These are phyloP conservation scores for Chlorella sp. DNA, from an alignment of 139 green algal genomes.

Conservation along the genomic window DNA sequence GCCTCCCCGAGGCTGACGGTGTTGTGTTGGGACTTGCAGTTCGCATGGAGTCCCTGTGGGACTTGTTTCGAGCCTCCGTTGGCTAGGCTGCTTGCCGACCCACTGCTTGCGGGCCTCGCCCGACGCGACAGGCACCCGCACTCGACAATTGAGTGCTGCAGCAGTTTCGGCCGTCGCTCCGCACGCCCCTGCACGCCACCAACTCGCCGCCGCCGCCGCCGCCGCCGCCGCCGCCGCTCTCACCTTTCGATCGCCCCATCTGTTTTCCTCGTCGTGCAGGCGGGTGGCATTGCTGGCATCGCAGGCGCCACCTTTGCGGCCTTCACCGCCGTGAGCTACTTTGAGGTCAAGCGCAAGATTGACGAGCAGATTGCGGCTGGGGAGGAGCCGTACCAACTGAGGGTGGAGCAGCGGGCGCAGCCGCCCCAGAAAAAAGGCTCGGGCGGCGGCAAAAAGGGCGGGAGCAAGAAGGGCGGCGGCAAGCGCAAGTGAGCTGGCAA, in stretches of 20 bases:
- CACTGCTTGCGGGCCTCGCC: no score
- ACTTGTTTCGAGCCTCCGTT: no score
- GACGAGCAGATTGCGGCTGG: conserved; percentile 23
- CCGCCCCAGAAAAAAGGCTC: background rate
- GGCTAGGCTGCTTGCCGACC: no score
- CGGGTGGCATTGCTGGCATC: conserved; percentile 27
- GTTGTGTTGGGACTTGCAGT: background rate
- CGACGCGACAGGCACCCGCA: no score
- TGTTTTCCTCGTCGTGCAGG: background rate
- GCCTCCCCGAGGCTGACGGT: background rate
- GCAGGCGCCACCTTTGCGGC: conserved; percentile 13
- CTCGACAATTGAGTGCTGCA: no score
- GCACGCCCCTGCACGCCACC: no score
- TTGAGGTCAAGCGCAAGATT: conserved; percentile 29
- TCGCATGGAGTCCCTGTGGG: no score
- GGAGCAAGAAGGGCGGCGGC: background rate
- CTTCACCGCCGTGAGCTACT: conserved; percentile 20
- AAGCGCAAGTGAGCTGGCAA: conserved; percentile 36
- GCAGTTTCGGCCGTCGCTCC: no score
- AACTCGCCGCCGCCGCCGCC: background rate
- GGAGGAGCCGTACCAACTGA: conserved; percentile 35
- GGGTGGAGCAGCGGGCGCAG: background rate
- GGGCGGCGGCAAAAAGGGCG: conserved; percentile 15
- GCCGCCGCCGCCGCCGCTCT: background rate
- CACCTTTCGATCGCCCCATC: no score